Conservation (phyloP, 129 eudicot genomes). For the Silybum marianum region DNA sequence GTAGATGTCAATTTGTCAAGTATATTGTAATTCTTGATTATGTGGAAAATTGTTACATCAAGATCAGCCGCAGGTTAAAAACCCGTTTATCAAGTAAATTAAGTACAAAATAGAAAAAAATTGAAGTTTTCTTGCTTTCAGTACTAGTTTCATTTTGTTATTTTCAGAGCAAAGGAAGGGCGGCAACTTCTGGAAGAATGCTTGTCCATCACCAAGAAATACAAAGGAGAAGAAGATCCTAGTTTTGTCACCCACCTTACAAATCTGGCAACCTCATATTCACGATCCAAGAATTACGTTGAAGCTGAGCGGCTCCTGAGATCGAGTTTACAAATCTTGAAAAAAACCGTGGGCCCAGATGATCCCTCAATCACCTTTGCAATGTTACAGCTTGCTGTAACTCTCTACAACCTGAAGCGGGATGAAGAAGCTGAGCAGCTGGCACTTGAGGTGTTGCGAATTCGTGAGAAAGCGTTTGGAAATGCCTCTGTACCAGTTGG, state of each 20-base stretch:
- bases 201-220: constrained; percentile 51
- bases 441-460: constrained; percentile 60
- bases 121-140: background rate
- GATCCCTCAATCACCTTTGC: constrained; percentile 77
- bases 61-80: background rate
- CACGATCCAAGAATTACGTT: constrained; percentile 64
- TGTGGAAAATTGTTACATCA: background rate
- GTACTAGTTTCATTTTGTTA: background rate
- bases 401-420: constrained; percentile 63
- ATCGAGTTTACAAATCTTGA: constrained; percentile 60
- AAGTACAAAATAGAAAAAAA: background rate
- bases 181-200: constrained; percentile 72
- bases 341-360: constrained; percentile 53
- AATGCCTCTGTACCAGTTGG: constrained; percentile 81
- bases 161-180: constrained; percentile 68
- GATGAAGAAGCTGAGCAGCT: constrained; percentile 81
- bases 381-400: constrained; percentile 80
- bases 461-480: constrained; percentile 88
- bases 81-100: background rate
- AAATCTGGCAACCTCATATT: constrained; percentile 91
- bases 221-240: constrained; percentile 76
- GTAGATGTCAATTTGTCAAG: background rate
- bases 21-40: background rate
- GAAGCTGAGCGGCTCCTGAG: constrained; percentile 86
- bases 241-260: constrained; percentile 65